Base-by-base conservation (phyloP, 2,329 filamentous ascomycete species). In the Cercospora sojina region DNA sequence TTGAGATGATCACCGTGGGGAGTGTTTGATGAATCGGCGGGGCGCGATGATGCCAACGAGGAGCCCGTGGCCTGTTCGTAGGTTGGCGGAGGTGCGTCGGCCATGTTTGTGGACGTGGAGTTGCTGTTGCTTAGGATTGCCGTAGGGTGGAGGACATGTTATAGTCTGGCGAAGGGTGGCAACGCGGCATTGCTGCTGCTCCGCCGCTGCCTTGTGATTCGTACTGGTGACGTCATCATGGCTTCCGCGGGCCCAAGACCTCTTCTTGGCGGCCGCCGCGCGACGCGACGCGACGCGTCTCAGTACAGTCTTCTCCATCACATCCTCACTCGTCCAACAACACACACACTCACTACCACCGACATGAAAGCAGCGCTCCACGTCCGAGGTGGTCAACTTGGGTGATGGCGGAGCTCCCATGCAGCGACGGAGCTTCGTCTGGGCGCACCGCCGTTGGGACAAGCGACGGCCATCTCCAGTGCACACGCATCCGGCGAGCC, bases 51-150 rank as follows among this genome's bases (percentile, higher is more conserved):
- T 25, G 64, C 62, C 20, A 66, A 70, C 16, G 66, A 67, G 29
- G 66, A 67, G 23, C 71, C 70, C 29, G 70, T 71, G 9, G 70
- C 70, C 57, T 72, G 66, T 25, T 62, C 57, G 60, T 73, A 73
- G 20, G 60, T 59, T 3, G 71, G 71, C 20, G 71, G 71, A 32
- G 71, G 67, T 4, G 70, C 67, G 60, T 65, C 62, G 55, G 67
- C 62, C 51, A 59, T 57, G 38, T 60, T 66, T 43, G 64, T 35
- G 61, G 66, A 64, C 62, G 16, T 65, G 32, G 60, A 29, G 10
- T 18, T 47, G 29, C 35, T 61, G 59, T 64, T 61, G 31, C 9
- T 64, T 53, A n/a, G 56, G 25, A 9, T 9, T 41, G 6, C 27
- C 16, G 32, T 38, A 13, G 2, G 32, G 13, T 5, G n/a, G 38